Evolutionary conservation across 768 basidiomycete species (phyloP).

Genomic region (Rhodotorula babjevae): DNA sequence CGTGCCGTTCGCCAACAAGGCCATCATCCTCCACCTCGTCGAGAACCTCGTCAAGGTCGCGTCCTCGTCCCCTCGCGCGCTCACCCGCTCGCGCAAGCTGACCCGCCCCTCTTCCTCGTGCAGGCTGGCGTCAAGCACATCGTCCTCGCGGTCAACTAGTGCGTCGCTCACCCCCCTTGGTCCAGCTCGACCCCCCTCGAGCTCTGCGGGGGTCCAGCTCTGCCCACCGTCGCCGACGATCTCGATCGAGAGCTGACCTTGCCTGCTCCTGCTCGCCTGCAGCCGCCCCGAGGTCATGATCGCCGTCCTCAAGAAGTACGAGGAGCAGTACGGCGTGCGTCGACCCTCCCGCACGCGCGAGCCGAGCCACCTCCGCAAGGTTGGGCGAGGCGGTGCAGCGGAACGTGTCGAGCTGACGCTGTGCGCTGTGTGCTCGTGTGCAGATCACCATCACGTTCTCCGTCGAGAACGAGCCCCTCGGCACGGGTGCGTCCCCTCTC

Average conservation of each 20-base stretch:
- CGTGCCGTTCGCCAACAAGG: constrained; percentile 49
- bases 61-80: constrained; percentile 12
- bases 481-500: constrained; percentile 48
- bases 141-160: constrained; percentile 53
- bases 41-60: constrained; percentile 52
- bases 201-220: background rate
- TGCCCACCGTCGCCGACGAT: background rate
- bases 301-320: constrained; percentile 51
- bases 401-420: constrained; percentile 18
- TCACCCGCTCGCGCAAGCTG: background rate
- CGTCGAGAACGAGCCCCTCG: constrained; percentile 53
- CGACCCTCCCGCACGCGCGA: background rate
- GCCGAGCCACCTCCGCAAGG: too few relatives aligned
- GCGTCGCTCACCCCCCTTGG: background rate
- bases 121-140: constrained; percentile 54
- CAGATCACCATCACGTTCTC: constrained; percentile 52
- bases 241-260: background rate
- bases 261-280: constrained; percentile 9
- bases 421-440: background rate
- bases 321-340: constrained; percentile 48
- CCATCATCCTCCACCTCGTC: constrained; percentile 52
- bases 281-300: constrained; percentile 54
- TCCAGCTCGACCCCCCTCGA: background rate
- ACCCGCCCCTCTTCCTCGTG: background rate
- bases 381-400: too few relatives aligned